Evolutionary conservation across 306 rosid species (phyloP), one percentile per base, ranked within the genome.

Genomic region (Acacia crassicarpa): DNA sequence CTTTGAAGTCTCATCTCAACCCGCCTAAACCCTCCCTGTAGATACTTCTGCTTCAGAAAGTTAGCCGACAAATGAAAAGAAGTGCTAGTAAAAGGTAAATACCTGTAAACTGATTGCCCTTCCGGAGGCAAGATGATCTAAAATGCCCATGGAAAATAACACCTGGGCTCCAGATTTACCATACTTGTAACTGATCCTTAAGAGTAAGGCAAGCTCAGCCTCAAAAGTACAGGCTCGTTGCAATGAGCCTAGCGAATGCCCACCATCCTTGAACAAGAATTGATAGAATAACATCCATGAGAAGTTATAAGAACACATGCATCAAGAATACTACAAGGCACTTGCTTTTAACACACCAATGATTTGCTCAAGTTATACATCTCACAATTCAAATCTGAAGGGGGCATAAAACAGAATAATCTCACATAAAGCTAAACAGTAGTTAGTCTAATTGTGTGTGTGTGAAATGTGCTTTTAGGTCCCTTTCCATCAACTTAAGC

Each of bases 131-230:
- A 95, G 88, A 80, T 95, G 91, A 89, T 95, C 98, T 81, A 95
- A 84, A 80, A 90, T 78, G 66, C 97, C 96, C 92, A 89, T 91
- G 82, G 99, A 91, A 68, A 90, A 88, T 48, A 95, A 88, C 72
- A 93, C 94, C 86, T 91, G 97, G 51, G 96, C 96, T 81, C 99
- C 99, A 80, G 93, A 88, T 83, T 95, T 95, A 77, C 99, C 97
- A 75, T 95, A 95, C 66, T 88, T 91, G 90, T 95, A 90, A 83
- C 96, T 92, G 66, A 92, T 87, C 85, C 99, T 86, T 53, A 93
- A 85, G 58, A 95, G 84, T 77, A 93, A 85, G 85, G 96, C 94
- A 46, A 95, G 94, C 72, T 93, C 97, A 78, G 98, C 97, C 88
- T 92, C 98, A 30, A 95, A 92, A 4, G 96, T 89, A 82, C 91